phyloP scores from a whole-genome alignment of 768 basidiomycete species.

The Psilocybe cubensis region DNA sequence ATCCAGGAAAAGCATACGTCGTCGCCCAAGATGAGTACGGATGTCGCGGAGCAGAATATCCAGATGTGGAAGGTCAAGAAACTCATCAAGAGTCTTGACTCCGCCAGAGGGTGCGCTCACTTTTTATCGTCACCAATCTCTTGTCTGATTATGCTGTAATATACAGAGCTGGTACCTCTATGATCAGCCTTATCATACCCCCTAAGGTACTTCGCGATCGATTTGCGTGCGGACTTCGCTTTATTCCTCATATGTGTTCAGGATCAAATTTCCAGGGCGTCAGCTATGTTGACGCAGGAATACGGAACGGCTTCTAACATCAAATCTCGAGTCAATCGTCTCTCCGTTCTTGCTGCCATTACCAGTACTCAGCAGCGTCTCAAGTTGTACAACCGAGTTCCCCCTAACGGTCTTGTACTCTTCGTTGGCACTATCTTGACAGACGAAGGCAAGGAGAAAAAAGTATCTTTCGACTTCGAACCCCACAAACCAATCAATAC shows the following conservation, averaged over 20 bases:
- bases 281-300: slow-evolving; percentile 97
- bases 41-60: slow-evolving; percentile 91
- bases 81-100: slow-evolving; percentile 97
- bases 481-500: slow-evolving; percentile 99
- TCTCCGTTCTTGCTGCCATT: slow-evolving; percentile 97
- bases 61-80: slow-evolving; percentile 99
- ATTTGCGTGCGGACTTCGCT: slow-evolving; percentile 12
- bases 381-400: slow-evolving; percentile 95
- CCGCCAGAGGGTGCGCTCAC: slow-evolving; percentile 76
- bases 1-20: slow-evolving; percentile 34
- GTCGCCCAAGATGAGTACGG: slow-evolving; percentile 74
- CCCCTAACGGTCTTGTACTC: slow-evolving; percentile 94
- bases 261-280: slow-evolving; percentile 94
- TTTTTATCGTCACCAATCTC: slow-evolving; percentile 7
- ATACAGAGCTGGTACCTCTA: slow-evolving; percentile 89
- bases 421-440: slow-evolving; percentile 98
- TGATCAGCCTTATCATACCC: slow-evolving; percentile 98
- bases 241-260: slow-evolving; percentile 26
- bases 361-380: slow-evolving; percentile 97
- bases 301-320: slow-evolving; percentile 99
- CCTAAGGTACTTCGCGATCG: slow-evolving; percentile 67
- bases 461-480: slow-evolving; percentile 97
- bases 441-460: slow-evolving; percentile 99
- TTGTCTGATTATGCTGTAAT: slow-evolving; percentile 25
- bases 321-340: slow-evolving; percentile 97